A percentile compares a stretch with the other conserved stretches of the same genome.
These are phyloP conservation scores for Setaria italica DNA, from an alignment of 202 grass and related monocot genomes.

Conservation along the genomic window DNA sequence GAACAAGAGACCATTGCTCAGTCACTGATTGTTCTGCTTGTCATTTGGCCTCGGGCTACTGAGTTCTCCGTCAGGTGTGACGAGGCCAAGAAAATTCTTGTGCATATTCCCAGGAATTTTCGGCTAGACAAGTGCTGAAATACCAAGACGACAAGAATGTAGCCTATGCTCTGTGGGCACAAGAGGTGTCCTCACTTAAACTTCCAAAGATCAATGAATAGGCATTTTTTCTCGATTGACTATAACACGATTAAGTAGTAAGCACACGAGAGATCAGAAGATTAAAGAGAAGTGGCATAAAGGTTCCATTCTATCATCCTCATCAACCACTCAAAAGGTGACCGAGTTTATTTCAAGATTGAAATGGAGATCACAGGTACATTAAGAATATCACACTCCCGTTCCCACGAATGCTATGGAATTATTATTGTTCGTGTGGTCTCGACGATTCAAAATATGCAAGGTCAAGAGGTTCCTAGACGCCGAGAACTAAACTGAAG, in stretches of 20 bases:
- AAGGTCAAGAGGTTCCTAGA: constrained; percentile 20
- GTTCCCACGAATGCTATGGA: not conserved
- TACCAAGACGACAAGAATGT: not conserved
- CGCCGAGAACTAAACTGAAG: constrained; percentile 19
- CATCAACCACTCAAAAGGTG: constrained; percentile 33
- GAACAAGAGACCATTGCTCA: not conserved
- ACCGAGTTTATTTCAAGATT: constrained; percentile 41
- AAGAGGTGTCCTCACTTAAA: not conserved
- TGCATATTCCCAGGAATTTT: constrained; percentile 40
- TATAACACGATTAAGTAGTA: not conserved
- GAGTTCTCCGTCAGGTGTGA: constrained; percentile 14
- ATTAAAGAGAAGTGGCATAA: not conserved
- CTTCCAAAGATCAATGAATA: not conserved
- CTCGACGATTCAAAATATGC: not conserved
- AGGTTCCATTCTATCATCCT: constrained; percentile 21
- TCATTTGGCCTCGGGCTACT: not conserved
- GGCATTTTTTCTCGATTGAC: not conserved
- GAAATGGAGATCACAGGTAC: constrained; percentile 13
- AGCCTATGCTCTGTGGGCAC: not conserved
- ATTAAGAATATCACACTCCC: constrained; percentile 35
- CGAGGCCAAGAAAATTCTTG: constrained; percentile 2
- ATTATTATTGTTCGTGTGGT: constrained; percentile 36
- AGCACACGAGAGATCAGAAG: not conserved
- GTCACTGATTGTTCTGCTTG: not conserved
- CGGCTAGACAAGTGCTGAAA: not conserved